These are phyloP conservation scores for Psilocybe cubensis DNA, from an alignment of 768 basidiomycete genomes.

Conservation along the genomic window DNA sequence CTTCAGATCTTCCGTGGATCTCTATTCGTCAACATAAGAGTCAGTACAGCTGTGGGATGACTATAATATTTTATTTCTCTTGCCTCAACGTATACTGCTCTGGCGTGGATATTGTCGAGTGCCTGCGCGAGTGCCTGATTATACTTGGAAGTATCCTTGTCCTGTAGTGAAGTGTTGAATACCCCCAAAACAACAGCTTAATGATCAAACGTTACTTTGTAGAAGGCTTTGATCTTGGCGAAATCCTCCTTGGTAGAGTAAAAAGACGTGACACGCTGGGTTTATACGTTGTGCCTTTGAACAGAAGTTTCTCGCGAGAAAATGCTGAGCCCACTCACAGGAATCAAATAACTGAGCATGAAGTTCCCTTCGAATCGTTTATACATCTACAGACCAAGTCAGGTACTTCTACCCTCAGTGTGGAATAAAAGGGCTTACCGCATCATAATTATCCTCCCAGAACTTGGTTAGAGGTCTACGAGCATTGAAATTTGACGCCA, in stretches of 20 bases:
- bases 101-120: background rate
- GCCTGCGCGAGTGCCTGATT: background rate
- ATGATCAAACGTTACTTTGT: background rate
- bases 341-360: background rate
- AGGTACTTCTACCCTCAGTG: background rate
- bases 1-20: slow-evolving; percentile 5
- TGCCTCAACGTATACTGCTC: slow-evolving; percentile 1
- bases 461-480: slow-evolving; percentile 4
- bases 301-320: background rate
- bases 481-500: slow-evolving; percentile 6
- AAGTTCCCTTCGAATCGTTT: slow-evolving; percentile 5
- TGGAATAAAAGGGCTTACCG: background rate
- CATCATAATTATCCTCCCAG: slow-evolving; percentile 1
- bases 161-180: background rate
- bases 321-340: background rate
- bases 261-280: background rate
- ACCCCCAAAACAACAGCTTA: too few relatives aligned
- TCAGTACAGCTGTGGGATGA: background rate
- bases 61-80: background rate
- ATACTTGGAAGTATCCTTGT: slow-evolving; percentile 5
- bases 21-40: background rate
- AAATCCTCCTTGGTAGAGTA: slow-evolving; percentile 7
- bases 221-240: background rate
- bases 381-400: background rate
- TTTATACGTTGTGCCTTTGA: too few relatives aligned